Evolutionary conservation across 805 yeast genomes (phyloP), one percentile per base, ranked within the genome.

Genomic region (Pichia kluyveri): DNA sequence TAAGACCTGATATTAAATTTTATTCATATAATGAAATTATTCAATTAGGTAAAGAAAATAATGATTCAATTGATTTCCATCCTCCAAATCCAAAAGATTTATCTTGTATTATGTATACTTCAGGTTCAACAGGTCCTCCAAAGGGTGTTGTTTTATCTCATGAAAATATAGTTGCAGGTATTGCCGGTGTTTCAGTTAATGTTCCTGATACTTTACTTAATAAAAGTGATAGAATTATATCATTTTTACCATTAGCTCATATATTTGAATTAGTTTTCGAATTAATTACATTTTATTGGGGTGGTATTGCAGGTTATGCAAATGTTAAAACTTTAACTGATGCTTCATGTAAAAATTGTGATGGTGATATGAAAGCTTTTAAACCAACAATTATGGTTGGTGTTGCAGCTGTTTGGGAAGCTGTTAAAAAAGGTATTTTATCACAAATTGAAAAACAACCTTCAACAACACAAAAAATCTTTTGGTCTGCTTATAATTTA

Each of bases 401-500:
- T 67, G 99, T 93, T 49, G 97, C 97, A 17, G 96, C 98, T 5
- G 97, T 93, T 46, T 93, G 96, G 96, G 99, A 93, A 72, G 76
- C 84, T 38, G 87, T 93, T 52, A 84, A 90, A 67, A 93, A 93
- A 73, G 99, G 99, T 50, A 84, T 93, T 51, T 52, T 87, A 50
- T 77, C 77, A 47, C 89, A 90, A 69, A 77, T 93, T 55, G 71
- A 73, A 55, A 76, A 79, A 59, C 73, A 74, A 59, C 84, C 96
- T 17, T 58, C 79, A 15, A 57, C 82, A 26, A 74, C 77, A 32
- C 96, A 88, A 69, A 85, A 79, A 64, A 60, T 91, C 41, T 93
- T 93, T 65, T 93, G 99, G 98, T 73, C 79, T 30, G 91, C 96
- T 10, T 88, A 71, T 69, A 75, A 76, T 60, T 77, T 93, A 48